Conservation (phyloP, 352 stramenopile genomes). For the Phytophthora gonapodyides region DNA sequence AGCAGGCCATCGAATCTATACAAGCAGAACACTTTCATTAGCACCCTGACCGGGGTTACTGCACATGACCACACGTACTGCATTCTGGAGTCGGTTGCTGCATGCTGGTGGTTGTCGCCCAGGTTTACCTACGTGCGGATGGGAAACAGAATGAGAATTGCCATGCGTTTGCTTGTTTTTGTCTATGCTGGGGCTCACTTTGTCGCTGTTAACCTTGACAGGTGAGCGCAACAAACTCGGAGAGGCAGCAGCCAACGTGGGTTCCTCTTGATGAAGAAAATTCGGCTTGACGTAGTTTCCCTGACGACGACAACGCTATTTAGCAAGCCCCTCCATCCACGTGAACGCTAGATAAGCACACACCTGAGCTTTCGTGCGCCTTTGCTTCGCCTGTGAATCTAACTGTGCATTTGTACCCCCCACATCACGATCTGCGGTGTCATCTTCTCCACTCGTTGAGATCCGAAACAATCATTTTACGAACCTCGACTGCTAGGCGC, state of each 20-base stretch:
- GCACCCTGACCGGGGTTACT: neutral
- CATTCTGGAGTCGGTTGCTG: neutral
- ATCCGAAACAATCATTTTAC: neutral
- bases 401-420: conserved; percentile 14
- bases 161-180: too few species aligned
- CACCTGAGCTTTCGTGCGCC: conserved; percentile 22
- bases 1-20: conserved; percentile 13
- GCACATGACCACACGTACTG: conserved; percentile 5
- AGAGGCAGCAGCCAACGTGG: neutral
- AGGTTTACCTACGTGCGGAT: conserved; percentile 2
- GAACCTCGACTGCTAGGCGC: conserved; percentile 44
- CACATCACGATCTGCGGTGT: neutral
- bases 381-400: conserved; percentile 20
- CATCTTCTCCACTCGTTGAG: too few species aligned
- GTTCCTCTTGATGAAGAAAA: conserved; percentile 40
- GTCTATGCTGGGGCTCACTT: neutral
- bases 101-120: neutral
- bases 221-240: conserved; percentile 3
- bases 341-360: neutral
- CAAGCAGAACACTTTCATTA: neutral
- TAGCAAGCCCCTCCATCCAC: neutral
- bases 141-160: neutral
- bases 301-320: conserved; percentile 9
- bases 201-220: neutral
- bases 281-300: conserved; percentile 41